Base-by-base conservation (phyloP, 352 stramenopile species). In the Chrysophaeum taylorii region DNA sequence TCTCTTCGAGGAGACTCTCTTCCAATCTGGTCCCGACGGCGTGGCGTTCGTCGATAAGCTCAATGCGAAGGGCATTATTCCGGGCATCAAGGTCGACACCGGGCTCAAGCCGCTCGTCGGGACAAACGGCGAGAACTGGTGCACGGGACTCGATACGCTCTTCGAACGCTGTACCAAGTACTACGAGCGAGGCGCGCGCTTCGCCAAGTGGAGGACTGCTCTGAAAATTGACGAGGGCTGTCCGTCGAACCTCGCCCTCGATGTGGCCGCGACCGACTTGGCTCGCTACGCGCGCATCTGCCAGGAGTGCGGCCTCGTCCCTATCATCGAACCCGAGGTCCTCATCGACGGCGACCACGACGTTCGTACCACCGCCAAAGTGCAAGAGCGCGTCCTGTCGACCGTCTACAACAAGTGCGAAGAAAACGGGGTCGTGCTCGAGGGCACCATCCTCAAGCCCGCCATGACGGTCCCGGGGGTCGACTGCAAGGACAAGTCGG, bases 61-160 rank as follows among this genome's bases (percentile, higher is more conserved):
- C 45, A 85, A 77, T 27, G 74, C 72, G 38, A 63, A 81, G 16
- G 81, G 79, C 64, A 84, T 89, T 64, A 81, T 89, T 41, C 81
- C 83, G 31, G 83, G 83, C 35, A 89, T 89, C 69, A 89, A 89
- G 81, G 83, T 89, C 52, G 84, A 88, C 71, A 88, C 77, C n/a
- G 84, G 83, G 41, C 78, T 89, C 39, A 74, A 78, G 39, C 77
- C 83, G 48, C 76, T 89, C 7, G 75, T 78, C 38, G 82, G 82
- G 71, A 78, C 79, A 66, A 64, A 78, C 52, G 81, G 84, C 63
- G 83, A 89, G 79, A 88, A 81, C 23, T 84, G 77, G 81, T 85
- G 79, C 76, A 75, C 71, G 48, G 84, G 84, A 45, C 67, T 89
- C 31, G 84, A 89, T 70, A 81, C 76, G 36, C 76, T 89, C 41